Base-by-base conservation (phyloP, 345 rosid species). In the Turnera subulata region DNA sequence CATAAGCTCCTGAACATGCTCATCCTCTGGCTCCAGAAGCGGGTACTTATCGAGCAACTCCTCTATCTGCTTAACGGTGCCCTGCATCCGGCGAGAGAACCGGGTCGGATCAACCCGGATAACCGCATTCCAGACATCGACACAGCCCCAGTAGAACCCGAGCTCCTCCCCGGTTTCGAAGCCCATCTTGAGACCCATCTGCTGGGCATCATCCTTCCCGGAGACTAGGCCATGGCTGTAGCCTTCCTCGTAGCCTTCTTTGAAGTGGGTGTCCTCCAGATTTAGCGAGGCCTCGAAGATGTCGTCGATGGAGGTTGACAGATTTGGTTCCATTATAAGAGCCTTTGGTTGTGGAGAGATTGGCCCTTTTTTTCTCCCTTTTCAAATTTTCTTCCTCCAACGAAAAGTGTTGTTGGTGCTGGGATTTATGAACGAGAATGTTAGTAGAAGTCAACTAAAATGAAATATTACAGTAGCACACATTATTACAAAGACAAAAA, bases 111-210 rank as follows among this genome's bases (percentile, higher is more conserved):
- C 78, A 24, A 69, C 55, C 58, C 67, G 74, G 60, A 84, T 71
- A 6, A 62, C 82, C 6, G 91, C 79, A 59, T 58, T 82, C 89
- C 93, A 86, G 15, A 89, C 65, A 43, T 73, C 81, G 46, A 80
- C 76, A 66, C 95, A 92, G 50, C 95, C 93, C 39, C 62, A 69
- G 76, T 92, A 89, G 77, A 92, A 78, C 1, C 96, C 96, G 15
- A 85, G 46, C 26, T 86, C 87, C 74, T 92, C 93, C 11, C 95
- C 96, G 13, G 74, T 70, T 45, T 80, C 96, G 67, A 84, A 86
- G 32, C 99, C 88, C 2, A 46, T 50, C 73, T 75, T 78, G 33
- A 85, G 73, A 26, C 88, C 99, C 15, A 83, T 79, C 56, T 71
- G 73, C 23, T 67, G 57, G 55, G 76, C 95, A 11, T 86, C 97